Percentiles rank a stretch among this genome's conserved stretches.
phyloP scores from a whole-genome alignment of 2,329 filamentous ascomycete genomes.

The Botrytis sinoallii region DNA sequence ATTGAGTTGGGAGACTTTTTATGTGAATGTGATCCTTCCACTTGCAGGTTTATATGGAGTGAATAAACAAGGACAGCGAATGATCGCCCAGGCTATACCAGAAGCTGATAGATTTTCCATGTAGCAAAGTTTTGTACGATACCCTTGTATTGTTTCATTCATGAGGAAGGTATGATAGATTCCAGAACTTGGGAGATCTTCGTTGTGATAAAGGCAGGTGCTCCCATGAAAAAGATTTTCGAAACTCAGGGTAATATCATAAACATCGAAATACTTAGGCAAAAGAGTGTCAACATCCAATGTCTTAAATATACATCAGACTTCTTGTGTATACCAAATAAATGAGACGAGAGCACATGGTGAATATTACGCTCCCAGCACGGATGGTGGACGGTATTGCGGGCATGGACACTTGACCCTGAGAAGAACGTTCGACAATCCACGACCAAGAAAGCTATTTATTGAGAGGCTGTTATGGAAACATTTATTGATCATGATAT shows the following conservation, averaged over 20 bases:
- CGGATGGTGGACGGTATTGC: not conserved
- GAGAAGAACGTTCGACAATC: not conserved
- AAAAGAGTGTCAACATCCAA: not conserved
- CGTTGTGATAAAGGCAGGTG: constrained; percentile 3
- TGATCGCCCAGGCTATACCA: not conserved
- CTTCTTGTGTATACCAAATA: not conserved
- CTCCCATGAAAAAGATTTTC: not conserved
- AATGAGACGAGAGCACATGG: not conserved
- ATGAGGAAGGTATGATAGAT: not conserved
- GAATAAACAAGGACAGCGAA: not conserved
- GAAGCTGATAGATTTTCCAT: not conserved
- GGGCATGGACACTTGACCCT: not conserved
- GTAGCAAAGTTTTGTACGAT: not conserved
- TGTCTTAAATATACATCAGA: not conserved
- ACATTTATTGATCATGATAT: not conserved
- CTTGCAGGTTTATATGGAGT: not conserved
- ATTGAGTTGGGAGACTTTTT: not conserved
- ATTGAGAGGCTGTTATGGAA: not conserved
- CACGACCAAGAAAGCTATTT: not conserved
- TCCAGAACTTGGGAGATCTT: not conserved
- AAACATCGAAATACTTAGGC: not conserved
- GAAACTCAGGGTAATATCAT: not conserved
- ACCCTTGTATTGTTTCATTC: not conserved
- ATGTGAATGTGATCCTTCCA: not conserved
- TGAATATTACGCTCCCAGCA: not conserved